These are phyloP conservation scores for Pseudisothecium myosuroides DNA, from an alignment of 225 moss, liverwort and hornwort species.

Conservation along the genomic window DNA sequence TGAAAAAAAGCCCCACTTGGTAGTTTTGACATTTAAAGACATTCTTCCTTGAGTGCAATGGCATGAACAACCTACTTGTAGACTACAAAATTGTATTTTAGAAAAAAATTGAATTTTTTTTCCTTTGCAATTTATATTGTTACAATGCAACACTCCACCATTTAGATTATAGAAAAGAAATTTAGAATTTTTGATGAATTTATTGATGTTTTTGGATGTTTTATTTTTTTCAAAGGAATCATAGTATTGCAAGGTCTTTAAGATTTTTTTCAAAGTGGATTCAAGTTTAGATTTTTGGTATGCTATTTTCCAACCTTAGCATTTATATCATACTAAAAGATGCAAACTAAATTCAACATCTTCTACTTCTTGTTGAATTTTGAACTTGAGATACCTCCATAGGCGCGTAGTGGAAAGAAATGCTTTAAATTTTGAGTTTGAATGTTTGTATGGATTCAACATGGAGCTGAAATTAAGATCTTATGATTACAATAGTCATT, in stretches of 20 bases:
- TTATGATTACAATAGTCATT: not conserved
- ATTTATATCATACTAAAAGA: not conserved
- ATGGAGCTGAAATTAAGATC: not conserved
- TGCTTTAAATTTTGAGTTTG: not conserved
- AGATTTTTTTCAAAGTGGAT: not conserved
- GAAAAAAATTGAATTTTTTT: not conserved
- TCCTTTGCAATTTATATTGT: not conserved
- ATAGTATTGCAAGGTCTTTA: not conserved
- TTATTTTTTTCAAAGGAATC: not conserved
- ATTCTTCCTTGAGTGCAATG: accelerated
- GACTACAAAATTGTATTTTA: not conserved
- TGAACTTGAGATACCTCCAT: not conserved
- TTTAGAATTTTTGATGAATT: not conserved
- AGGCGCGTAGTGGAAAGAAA: accelerated
- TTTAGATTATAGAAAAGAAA: not conserved
- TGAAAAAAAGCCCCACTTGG: no score
- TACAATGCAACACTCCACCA: not conserved
- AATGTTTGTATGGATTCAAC: no score
- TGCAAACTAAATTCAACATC: not conserved
- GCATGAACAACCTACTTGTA: not conserved
- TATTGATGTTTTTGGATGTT: not conserved
- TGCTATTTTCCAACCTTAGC: not conserved
- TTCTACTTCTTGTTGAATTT: not conserved
- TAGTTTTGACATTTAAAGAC: not conserved
- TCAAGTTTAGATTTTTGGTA: not conserved